A percentile compares a stretch with the other conserved stretches of the same genome.
These are phyloP conservation scores for Chlamydomonas applanata DNA, from an alignment of 139 green algal species.

Conservation along the genomic window DNA sequence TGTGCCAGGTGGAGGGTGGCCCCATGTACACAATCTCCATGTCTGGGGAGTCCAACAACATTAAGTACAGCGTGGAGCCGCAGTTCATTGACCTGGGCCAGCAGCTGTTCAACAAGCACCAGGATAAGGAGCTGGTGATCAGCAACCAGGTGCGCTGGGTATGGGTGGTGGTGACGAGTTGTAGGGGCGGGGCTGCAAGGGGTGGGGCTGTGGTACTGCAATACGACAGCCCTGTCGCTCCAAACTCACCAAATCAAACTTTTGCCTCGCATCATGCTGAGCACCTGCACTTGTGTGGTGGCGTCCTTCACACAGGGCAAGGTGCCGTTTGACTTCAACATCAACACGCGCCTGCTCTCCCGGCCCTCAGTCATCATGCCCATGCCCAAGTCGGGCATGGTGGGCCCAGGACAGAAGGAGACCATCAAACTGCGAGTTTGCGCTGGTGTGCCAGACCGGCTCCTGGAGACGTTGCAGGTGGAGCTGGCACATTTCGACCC, in stretches of 20 bases:
- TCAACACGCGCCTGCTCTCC: constrained; percentile 56
- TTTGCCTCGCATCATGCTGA: no score
- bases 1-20: constrained; percentile 72
- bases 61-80: constrained; percentile 70
- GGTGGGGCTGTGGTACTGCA: neutral
- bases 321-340: constrained; percentile 68
- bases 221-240: neutral
- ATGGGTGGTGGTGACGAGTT: neutral
- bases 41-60: constrained; percentile 64
- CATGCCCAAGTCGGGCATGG: constrained; percentile 32
- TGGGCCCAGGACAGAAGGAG: constrained; percentile 49
- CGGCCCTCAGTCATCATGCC: constrained; percentile 27
- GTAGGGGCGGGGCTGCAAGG: neutral
- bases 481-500: constrained; percentile 82
- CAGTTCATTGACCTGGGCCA: constrained; percentile 59
- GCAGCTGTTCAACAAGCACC: constrained; percentile 59
- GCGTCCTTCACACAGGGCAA: no score
- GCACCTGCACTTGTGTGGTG: constrained; percentile 6
- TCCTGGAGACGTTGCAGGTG: constrained; percentile 68
- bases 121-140: constrained; percentile 62
- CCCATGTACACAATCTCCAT: constrained; percentile 57
- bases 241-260: neutral
- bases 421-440: constrained; percentile 47
- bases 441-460: constrained; percentile 55
- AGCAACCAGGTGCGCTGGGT: constrained; percentile 54